Base-by-base conservation (phyloP, 768 basidiomycete species). In the Lentinula detonsa region DNA sequence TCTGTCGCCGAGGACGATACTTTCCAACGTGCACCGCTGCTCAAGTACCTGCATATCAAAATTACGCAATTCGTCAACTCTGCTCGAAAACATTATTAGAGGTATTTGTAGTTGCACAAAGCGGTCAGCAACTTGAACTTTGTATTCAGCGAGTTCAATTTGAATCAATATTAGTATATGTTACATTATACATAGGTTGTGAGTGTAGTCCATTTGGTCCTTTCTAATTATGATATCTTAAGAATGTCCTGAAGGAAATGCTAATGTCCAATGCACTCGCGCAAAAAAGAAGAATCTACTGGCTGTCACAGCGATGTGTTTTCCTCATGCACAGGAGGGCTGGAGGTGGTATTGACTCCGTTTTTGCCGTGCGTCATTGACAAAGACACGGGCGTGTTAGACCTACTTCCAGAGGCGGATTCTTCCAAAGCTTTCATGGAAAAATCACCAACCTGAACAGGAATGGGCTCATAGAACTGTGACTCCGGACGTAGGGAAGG, bases 21-120 rank as follows among this genome's bases (percentile, higher is more conserved):
- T 4, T n/a, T 21, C 18, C 40, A 45, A 40, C n/a, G 40, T 28
- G 6, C 10, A 13, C 61, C 61, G 5, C 50, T 62, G 1, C 33
- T 62, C 13, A 23, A 52, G 37, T 62, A 62, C 37, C 39, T 62
- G 28, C 37, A 37, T 23, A 11, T 21, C 33, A 62, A 62, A 34
- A 10, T 62, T n/a, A 10, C 56, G n/a, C 52, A 51, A 13, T 59
- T 58, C 35, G 39, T 62, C n/a, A 15, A 46, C 18, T 21, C 45
- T 31, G 42, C 42, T 33, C 39, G 21, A 6, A n/a, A 21, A 28
- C 55, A n/a, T n/a, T n/a, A n/a, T n/a, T n/a, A n/a, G n/a, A n/a
- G n/a, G n/a, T n/a, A n/a, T n/a, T n/a, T n/a, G n/a, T n/a, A n/a
- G n/a, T 11, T 37, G 37, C 23, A 23, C 23, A 23, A 23, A 23